A percentile compares a stretch with the other conserved stretches of the same genome.
Conservation (phyloP, 176 grass and related monocot genomes). For the Zea luxurians region DNA sequence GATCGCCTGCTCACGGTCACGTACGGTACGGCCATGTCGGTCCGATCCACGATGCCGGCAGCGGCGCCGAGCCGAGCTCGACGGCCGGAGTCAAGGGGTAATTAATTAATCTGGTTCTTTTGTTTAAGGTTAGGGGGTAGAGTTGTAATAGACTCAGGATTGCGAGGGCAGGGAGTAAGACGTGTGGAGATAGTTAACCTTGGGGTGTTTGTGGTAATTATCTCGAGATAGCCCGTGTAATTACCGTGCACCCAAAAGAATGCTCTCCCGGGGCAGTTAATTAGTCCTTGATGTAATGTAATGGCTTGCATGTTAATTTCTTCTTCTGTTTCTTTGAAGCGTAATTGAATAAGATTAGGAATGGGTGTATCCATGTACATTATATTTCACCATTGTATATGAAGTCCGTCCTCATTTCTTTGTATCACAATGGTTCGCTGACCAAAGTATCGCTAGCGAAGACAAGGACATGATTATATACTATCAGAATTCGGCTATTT, state of each 20-base stretch:
- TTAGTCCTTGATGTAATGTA: conserved; percentile 33
- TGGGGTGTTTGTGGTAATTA: conserved; percentile 41
- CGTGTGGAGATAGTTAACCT: conserved; percentile 40
- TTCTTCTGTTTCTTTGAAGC: background rate
- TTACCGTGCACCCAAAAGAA: conserved; percentile 39
- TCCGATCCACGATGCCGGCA: background rate
- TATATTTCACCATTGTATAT: conserved; percentile 23
- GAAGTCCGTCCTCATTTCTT: conserved; percentile 24
- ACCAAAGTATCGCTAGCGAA: background rate
- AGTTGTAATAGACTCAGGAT: conserved; percentile 36
- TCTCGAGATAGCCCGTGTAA: conserved; percentile 21
- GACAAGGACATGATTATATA: too few species aligned
- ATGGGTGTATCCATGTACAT: background rate
- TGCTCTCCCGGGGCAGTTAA: conserved; percentile 33
- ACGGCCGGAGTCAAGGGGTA: conserved; percentile 21
- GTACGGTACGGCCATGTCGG: background rate
- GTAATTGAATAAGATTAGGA: conserved; percentile 40
- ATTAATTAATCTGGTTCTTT: conserved; percentile 15
- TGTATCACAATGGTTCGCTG: background rate
- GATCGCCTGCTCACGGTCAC: background rate
- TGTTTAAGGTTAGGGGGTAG: conserved; percentile 44
- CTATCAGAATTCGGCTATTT: too few species aligned
- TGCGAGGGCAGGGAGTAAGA: conserved; percentile 23
- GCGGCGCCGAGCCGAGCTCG: background rate
- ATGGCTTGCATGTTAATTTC: conserved; percentile 5